Evolutionary conservation across 208 protist species (phyloP).

Genomic region (Leishmania mexicana): DNA sequence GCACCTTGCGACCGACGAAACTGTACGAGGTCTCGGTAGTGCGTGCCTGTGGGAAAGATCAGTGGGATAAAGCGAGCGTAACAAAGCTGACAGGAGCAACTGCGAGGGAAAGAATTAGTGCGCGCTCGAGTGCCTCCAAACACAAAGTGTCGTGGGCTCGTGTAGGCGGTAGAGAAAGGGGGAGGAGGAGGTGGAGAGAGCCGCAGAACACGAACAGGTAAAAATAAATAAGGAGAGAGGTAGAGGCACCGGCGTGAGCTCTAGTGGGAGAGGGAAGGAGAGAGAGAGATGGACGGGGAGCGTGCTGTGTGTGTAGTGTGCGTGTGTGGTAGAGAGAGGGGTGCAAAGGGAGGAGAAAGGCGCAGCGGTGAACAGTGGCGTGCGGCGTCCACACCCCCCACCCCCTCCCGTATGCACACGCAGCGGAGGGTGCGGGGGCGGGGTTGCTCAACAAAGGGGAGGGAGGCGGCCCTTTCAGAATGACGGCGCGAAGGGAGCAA

Average conservation of each 20-base stretch:
- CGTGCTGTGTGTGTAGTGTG: neutral
- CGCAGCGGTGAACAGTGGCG: neutral
- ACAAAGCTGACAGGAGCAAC: too few relatives aligned
- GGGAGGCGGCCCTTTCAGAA: too few relatives aligned
- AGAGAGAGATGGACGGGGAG: neutral
- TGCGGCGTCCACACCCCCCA: neutral
- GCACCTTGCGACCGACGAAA: neutral
- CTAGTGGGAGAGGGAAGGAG: neutral
- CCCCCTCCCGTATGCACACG: neutral
- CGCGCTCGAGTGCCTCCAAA: too few relatives aligned
- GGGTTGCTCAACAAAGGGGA: constrained; percentile 32
- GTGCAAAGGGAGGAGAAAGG: neutral
- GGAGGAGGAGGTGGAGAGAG: too few relatives aligned
- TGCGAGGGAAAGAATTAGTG: too few relatives aligned
- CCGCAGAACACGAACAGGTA: too few relatives aligned
- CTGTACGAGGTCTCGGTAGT: neutral
- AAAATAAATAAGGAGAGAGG: too few relatives aligned
- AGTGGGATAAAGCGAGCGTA: neutral
- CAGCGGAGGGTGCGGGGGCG: neutral
- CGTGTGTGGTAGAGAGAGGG: neutral
- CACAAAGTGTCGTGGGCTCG: neutral
- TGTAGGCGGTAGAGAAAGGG: neutral
- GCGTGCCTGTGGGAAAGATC: neutral
- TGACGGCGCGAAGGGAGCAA: too few relatives aligned
- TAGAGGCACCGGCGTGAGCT: too few relatives aligned